Percentiles rank a stretch among this genome's conserved stretches.
Evolutionary conservation across 2,329 filamentous ascomycete genomes (phyloP).

Genomic region (Acarospora socialis): DNA sequence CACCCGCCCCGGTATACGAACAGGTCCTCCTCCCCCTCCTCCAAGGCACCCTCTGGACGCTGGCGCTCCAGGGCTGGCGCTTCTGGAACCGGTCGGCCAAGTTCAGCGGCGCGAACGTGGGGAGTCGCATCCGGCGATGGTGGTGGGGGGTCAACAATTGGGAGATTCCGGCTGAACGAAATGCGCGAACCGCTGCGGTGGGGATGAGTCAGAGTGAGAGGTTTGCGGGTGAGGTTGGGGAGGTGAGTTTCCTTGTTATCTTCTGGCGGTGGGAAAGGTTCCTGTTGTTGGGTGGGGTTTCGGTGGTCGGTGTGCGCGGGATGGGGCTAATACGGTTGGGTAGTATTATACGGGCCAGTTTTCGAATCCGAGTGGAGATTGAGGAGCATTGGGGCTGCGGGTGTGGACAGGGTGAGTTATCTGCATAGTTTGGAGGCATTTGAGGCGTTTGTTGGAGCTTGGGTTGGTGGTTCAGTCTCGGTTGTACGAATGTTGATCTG

Average conservation of each 20-base stretch:
- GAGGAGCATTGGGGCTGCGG: slow-evolving; percentile 9
- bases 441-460: no score
- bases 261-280: no score
- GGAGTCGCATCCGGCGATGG: slow-evolving; percentile 70
- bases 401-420: no score
- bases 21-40: slow-evolving; percentile 73
- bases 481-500: no score
- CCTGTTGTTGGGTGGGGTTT: not conserved
- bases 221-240: slow-evolving; percentile 27
- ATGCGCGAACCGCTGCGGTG: no score
- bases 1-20: slow-evolving; percentile 1
- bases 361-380: slow-evolving; percentile 21
- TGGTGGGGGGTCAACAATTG: slow-evolving; percentile 95
- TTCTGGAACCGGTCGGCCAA: slow-evolving; percentile 71
- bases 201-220: no score
- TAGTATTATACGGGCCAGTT: slow-evolving; percentile 26
- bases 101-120: slow-evolving; percentile 61
- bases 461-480: no score
- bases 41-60: slow-evolving; percentile 80
- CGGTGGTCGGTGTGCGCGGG: slow-evolving; percentile 4
- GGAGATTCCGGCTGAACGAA: slow-evolving; percentile 42
- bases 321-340: slow-evolving; percentile 19
- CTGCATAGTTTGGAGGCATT: no score
- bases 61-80: slow-evolving; percentile 75
- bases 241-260: no score